These are phyloP conservation scores for Coelastrella sp. DNA, from an alignment of 139 green algal genomes.

Conservation along the genomic window DNA sequence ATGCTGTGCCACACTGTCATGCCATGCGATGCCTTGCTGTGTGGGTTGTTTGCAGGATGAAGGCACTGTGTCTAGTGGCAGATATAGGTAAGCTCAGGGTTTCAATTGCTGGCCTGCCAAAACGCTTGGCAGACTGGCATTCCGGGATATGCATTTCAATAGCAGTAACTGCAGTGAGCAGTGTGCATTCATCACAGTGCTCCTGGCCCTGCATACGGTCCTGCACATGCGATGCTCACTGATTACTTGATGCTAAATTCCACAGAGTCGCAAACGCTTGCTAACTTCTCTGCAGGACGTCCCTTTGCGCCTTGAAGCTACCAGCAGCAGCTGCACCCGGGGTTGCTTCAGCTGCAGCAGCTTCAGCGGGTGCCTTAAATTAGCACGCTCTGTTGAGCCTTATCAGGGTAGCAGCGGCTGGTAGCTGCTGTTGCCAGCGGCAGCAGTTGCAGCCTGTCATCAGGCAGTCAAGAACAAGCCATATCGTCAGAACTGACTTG, in stretches of 20 bases:
- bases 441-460: neutral
- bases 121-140: no score
- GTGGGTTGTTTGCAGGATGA: constrained; percentile 54
- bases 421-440: neutral
- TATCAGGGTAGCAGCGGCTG: neutral
- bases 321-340: constrained; percentile 26
- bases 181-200: no score
- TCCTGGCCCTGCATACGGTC: neutral
- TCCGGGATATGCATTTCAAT: no score
- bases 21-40: neutral
- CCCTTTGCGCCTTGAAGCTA: constrained; percentile 57
- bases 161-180: no score
- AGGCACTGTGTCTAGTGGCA: constrained; percentile 56
- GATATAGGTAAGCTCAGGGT: constrained; percentile 47
- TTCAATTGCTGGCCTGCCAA: neutral
- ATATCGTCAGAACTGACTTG: no score
- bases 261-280: no score
- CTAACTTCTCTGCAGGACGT: constrained; percentile 37
- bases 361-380: neutral
- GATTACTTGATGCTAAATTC: neutral
- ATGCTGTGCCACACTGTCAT: no score
- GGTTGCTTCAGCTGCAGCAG: neutral
- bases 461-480: no score
- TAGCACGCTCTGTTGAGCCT: no score
- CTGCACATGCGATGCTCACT: neutral